Evolutionary conservation across 1,284 basidiomycete genomes (phyloP).

Genomic region (Ceratobasidium sp.): DNA sequence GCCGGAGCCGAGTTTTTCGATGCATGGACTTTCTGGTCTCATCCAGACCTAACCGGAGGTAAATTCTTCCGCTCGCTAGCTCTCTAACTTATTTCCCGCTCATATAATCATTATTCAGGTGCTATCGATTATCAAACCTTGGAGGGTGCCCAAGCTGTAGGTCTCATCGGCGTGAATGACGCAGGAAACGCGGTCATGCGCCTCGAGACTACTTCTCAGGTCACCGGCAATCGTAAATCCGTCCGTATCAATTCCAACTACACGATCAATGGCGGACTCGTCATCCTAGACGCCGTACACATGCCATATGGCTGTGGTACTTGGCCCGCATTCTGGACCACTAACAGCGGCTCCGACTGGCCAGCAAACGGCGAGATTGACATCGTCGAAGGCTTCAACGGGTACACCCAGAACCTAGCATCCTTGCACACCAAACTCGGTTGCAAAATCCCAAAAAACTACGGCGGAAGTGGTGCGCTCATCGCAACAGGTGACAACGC

Average conservation of each 20-base stretch:
- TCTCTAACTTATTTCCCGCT: constrained; percentile 16
- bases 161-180: constrained; percentile 43
- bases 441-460: constrained; percentile 61
- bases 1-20: constrained; percentile 47
- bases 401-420: constrained; percentile 34
- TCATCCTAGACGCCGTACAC: constrained; percentile 88
- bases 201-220: constrained; percentile 47
- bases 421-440: constrained; percentile 44
- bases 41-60: constrained; percentile 46
- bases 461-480: constrained; percentile 72
- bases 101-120: constrained; percentile 2
- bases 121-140: constrained; percentile 37
- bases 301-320: constrained; percentile 91
- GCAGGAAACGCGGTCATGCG: constrained; percentile 48
- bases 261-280: constrained; percentile 51
- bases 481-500: constrained; percentile 52
- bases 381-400: constrained; percentile 47
- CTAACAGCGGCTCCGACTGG: constrained; percentile 31
- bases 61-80: not conserved
- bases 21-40: constrained; percentile 47
- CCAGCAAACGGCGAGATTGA: constrained; percentile 48
- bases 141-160: constrained; percentile 26
- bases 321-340: constrained; percentile 71
- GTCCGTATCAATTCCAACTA: constrained; percentile 46
- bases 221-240: constrained; percentile 45